phyloP scores from a whole-genome alignment of 495 filamentous ascomycete genomes.

The Penicillium robsamsonii region DNA sequence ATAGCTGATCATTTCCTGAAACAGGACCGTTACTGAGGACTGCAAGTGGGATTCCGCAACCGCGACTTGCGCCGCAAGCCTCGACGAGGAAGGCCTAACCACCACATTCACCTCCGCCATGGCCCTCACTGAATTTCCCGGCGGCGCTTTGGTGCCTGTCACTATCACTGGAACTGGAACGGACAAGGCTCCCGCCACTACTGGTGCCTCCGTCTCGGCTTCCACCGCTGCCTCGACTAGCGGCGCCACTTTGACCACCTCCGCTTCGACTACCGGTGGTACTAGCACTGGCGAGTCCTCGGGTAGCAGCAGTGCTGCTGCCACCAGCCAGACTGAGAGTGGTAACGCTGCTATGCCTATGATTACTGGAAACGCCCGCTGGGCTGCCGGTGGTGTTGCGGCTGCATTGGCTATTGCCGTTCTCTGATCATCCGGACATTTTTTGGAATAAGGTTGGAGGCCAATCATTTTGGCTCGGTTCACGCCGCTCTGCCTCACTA shows the following conservation, averaged over 20 bases:
- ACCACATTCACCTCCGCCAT: background rate
- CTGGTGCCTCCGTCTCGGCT: conserved; percentile 13
- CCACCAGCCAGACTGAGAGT: conserved; percentile 8
- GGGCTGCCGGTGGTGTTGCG: conserved; percentile 18
- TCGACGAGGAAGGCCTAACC: background rate
- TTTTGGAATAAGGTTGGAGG: background rate
- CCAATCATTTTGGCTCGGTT: background rate
- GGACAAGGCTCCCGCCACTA: conserved; percentile 1
- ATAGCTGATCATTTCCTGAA: background rate
- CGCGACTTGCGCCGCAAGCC: background rate
- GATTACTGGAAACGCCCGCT: conserved; percentile 19
- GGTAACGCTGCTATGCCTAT: conserved; percentile 18
- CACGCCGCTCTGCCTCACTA: background rate
- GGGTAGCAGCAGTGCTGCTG: conserved; percentile 4
- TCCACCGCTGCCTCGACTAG: conserved; percentile 9
- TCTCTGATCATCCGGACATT: background rate
- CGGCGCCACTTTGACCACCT: conserved; percentile 3
- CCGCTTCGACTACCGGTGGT: background rate
- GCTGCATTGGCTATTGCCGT: conserved; percentile 12
- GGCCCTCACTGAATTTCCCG: conserved; percentile 4
- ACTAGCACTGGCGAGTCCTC: background rate
- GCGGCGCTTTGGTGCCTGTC: conserved; percentile 9
- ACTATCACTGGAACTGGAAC: conserved; percentile 14
- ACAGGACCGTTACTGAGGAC: conserved; percentile 5
- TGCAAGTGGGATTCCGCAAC: conserved; percentile 4